Conservation (phyloP, 2,329 filamentous ascomycete species). For the Xylariaceae sp. region DNA sequence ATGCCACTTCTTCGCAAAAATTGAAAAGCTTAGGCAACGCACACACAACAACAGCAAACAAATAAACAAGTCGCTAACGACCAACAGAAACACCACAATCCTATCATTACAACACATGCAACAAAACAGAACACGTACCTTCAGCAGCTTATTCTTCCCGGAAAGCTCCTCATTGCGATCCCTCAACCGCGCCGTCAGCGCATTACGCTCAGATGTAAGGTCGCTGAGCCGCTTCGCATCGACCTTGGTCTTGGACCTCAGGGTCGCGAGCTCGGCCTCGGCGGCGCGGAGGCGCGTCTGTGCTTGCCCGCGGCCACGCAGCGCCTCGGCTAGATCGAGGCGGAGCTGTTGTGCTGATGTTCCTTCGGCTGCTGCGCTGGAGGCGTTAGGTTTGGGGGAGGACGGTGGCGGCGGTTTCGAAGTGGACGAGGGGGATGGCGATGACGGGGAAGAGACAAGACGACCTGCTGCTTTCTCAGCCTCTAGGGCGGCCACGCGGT, state of each 20-base stretch:
- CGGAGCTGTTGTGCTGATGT: constrained; percentile 53
- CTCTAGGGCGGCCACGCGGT: constrained; percentile 62
- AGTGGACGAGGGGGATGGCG: constrained; percentile 18
- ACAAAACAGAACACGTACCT: constrained; percentile 45
- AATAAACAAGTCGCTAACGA: background rate
- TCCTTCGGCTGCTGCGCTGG: constrained; percentile 23
- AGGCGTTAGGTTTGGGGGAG: constrained; percentile 23
- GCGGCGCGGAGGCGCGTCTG: constrained; percentile 60
- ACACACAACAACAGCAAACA: background rate
- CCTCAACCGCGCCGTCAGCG: constrained; percentile 62
- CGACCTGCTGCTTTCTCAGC: constrained; percentile 52
- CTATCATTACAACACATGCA: constrained; percentile 1
- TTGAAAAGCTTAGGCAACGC: background rate
- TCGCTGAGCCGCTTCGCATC: constrained; percentile 59
- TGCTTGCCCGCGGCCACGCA: constrained; percentile 67
- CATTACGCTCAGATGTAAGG: constrained; percentile 59
- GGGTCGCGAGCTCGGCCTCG: constrained; percentile 59
- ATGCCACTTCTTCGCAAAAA: background rate
- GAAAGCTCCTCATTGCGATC: constrained; percentile 83
- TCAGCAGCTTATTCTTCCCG: constrained; percentile 78
- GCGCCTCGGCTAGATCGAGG: constrained; percentile 70
- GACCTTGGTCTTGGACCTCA: constrained; percentile 57
- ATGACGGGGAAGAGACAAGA: too few species aligned
- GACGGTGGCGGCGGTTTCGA: constrained; percentile 24
- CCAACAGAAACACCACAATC: too few species aligned